Percentiles rank a stretch among this genome's conserved stretches.
Conservation (phyloP, 495 filamentous ascomycete genomes). For the Lophiostoma macrostomum region DNA sequence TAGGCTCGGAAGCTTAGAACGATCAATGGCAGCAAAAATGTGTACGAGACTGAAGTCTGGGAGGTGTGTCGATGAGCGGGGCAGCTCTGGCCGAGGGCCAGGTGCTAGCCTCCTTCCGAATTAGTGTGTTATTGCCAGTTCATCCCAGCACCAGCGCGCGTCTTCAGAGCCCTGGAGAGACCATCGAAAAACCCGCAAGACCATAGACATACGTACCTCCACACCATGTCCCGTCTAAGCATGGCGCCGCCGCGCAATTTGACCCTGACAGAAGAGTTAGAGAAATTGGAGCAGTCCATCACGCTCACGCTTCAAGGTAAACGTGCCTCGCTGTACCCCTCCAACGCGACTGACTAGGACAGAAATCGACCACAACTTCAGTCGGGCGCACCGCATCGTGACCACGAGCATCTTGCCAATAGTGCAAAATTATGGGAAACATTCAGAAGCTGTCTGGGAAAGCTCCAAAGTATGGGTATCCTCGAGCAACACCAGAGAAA, state of each 20-base stretch:
- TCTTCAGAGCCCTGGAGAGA: background rate
- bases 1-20: no score
- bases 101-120: no score
- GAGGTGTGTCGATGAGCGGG: no score
- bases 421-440: conserved; percentile 93
- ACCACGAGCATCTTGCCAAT: conserved; percentile 89
- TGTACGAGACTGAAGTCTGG: no score
- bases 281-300: conserved; percentile 94
- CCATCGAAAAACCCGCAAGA: background rate
- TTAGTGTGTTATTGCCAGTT: no score
- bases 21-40: no score
- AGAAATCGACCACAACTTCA: conserved; percentile 99
- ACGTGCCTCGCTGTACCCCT: conserved; percentile 11
- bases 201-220: background rate
- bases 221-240: conserved; percentile 41
- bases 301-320: conserved; percentile 91
- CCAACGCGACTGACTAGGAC: conserved; percentile 6
- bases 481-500: background rate
- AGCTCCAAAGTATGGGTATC: conserved; percentile 70
- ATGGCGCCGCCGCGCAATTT: conserved; percentile 61
- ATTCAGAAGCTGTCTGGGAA: conserved; percentile 93
- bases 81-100: no score
- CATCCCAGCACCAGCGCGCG: no score
- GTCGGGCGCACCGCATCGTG: conserved; percentile 92
- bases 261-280: conserved; percentile 88